Base-by-base conservation (phyloP, 306 rosid genomes). In the Urtica urens region DNA sequence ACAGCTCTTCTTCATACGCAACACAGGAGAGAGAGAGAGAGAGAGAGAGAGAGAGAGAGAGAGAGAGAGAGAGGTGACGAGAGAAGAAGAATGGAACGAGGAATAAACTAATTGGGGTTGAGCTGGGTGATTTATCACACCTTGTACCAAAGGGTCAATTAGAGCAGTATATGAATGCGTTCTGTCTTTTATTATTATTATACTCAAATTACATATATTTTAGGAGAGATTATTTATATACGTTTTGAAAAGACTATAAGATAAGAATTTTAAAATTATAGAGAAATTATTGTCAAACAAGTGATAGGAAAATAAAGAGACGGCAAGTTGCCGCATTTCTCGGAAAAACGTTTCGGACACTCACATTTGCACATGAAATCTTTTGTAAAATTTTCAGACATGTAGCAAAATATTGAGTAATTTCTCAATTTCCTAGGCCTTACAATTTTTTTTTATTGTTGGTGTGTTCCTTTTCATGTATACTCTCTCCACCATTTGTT, bases 261-360 rank as follows among this genome's bases (percentile, higher is more conserved):
- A 51, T 54, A 64, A 23, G 15, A n/a, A 15, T 25, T 39, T 13
- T 52, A 1, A 23, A 22, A 48, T n/a, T 19, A 21, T 19, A 1
- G 22, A 25, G 5, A 25, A 46, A 23, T 3, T n/a, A n/a, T n/a
- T n/a, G n/a, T n/a, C n/a, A 24, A 58, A 57, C 55, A 64, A 73
- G 68, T 63, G 70, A 76, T 54, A 60, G 60, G 66, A 76, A 69
- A 75, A 70, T 73, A 78, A 79, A 78, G 86, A 63, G 70, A 81
- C 79, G 81, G 96, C 96, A 82, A 82, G 90, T 57, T 74, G 83
- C 83, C 96, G 86, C 81, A 77, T 77, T 86, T 70, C 24, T 77
- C 86, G 93, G 86, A 56, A 73, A 77, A 76, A 73, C 88, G 77
- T 72, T 78, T 74, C 72, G 66, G 55, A 40, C 38, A 54, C 38